Percentiles rank a stretch among this genome's conserved stretches.
phyloP scores from a whole-genome alignment of 371 early-diverging fungal species.

The Coemansia sp. region DNA sequence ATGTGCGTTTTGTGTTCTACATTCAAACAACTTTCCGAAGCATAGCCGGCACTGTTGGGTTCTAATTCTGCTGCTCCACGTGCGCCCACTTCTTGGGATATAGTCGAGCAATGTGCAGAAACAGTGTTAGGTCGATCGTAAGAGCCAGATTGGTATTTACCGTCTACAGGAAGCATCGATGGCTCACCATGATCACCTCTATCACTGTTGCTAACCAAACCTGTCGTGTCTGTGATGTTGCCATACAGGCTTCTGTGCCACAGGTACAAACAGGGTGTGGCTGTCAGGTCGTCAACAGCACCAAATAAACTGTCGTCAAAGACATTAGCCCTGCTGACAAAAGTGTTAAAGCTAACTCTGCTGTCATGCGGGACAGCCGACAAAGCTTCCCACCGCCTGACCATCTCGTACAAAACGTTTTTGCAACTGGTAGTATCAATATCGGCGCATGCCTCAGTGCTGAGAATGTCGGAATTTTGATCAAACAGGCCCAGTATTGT shows the following conservation, averaged over 20 bases:
- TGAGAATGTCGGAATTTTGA: slow-evolving; percentile 1
- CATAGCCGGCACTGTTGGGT: no score
- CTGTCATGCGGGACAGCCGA: background rate
- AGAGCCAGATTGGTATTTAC: background rate
- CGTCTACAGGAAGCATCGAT: slow-evolving; percentile 1
- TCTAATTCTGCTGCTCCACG: no score
- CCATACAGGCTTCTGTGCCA: slow-evolving; percentile 21
- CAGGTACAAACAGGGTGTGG: slow-evolving; percentile 13
- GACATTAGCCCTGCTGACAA: background rate
- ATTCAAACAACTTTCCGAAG: background rate
- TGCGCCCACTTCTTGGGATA: no score
- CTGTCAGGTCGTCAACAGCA: background rate
- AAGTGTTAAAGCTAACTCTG: background rate
- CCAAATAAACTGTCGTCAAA: slow-evolving; percentile 14
- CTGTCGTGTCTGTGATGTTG: background rate
- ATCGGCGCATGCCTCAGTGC: background rate
- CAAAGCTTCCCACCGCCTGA: slow-evolving; percentile 17
- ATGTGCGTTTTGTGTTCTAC: background rate
- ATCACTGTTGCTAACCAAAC: background rate
- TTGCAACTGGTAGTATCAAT: slow-evolving; percentile 5
- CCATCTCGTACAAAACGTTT: slow-evolving; percentile 7
- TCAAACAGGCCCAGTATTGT: slow-evolving; percentile 11
- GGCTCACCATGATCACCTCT: background rate
- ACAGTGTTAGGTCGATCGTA: background rate
- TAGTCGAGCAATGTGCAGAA: background rate